Evolutionary conservation across 139 green algal genomes (phyloP).

Genomic region (Chlorella ohadii): DNA sequence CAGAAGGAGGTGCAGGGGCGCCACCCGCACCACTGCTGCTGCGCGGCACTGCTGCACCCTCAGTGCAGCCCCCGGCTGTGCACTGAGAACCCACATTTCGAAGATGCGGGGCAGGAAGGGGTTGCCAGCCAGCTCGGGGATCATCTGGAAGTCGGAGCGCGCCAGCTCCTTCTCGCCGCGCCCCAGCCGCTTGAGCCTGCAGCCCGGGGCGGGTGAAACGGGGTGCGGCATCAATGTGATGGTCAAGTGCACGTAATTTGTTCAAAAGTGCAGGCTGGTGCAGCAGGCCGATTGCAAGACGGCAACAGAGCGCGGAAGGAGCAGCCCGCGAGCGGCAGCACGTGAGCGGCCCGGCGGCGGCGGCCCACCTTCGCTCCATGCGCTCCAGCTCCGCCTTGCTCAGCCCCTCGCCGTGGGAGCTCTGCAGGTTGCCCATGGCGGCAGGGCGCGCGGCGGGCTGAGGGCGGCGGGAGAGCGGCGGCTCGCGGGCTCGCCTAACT

Average conservation of each 20-base stretch:
- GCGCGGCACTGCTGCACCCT: no score
- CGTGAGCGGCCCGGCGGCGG: neutral
- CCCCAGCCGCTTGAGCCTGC: slow-evolving; percentile 41
- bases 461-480: neutral
- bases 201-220: neutral
- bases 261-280: neutral
- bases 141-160: slow-evolving; percentile 41
- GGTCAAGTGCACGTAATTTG: neutral
- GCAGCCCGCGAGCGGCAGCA: neutral
- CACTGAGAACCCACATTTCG: slow-evolving; percentile 14
- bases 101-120: slow-evolving; percentile 57
- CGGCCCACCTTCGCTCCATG: slow-evolving; percentile 46
- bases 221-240: neutral
- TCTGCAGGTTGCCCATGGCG: slow-evolving; percentile 50
- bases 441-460: no score
- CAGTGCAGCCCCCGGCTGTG: no score
- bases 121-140: slow-evolving; percentile 56
- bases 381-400: slow-evolving; percentile 50
- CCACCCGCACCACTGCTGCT: no score
- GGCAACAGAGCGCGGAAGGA: neutral
- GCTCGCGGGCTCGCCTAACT: neutral
- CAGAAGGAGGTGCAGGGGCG: no score
- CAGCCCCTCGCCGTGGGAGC: neutral
- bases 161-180: slow-evolving; percentile 42
- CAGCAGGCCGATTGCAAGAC: no score